Evolutionary conservation across 495 filamentous ascomycete species (phyloP), one percentile per base, ranked within the genome.

Genomic region (Xylaria palmicola): DNA sequence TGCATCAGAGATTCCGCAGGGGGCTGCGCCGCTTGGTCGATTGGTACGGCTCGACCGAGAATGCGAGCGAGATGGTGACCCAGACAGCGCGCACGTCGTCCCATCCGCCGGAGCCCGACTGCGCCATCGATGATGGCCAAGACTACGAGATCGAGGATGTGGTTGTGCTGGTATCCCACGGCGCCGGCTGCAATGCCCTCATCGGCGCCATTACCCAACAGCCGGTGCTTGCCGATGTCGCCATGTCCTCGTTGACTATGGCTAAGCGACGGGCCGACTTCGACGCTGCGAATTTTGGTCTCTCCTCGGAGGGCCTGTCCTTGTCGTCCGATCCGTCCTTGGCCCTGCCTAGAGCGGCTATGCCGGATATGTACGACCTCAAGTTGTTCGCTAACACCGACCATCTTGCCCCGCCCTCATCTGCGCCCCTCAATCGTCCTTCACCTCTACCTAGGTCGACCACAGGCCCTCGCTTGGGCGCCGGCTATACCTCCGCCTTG

Each of bases 121-220:
- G 29, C 39, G 40, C 68, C 2, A 48, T 68, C 6, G 76, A 83
- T 57, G 76, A 81, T 60, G 75, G 82, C 5, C 75, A 79, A 13
- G 79, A 83, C 12, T 76, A 82, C 3, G 82, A 87, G 24, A 76
- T 81, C 4, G 90, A 98, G 65, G 82, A 90, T 0, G 85, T 98
- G 6, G 74, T 99, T n/a, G 81, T 99, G 29, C 74, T 99, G 12
- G 91, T 99, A 51, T 96, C 95, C 0, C 94, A 99, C 67, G 93
- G 93, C n/a, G 95, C 95, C 10, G 95, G 93, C 49, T 96, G 94
- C 74, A 99, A 99, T 75, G 95, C 94, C 0, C 74, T 99, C 48
- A 92, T 98, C 50, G 92, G 93, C 6, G 91, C 91, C 4, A 79
- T 99, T 56, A 95, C 90, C 0, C 88, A 93, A 54, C 88, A 93